Conservation (phyloP, 1,284 basidiomycete genomes). For the Cryptococcus sp. region DNA sequence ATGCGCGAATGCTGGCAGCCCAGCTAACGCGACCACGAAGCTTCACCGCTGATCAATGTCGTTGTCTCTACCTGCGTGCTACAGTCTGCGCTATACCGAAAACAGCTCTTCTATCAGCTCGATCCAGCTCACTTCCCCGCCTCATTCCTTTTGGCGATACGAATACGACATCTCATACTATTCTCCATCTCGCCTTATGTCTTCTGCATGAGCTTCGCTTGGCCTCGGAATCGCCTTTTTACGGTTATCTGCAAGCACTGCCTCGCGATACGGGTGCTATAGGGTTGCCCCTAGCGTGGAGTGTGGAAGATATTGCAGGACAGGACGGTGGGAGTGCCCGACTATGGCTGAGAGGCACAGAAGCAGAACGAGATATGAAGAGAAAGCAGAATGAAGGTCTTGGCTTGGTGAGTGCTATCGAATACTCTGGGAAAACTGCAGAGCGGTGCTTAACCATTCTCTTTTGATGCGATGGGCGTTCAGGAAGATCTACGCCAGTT, state of each 20-base stretch:
- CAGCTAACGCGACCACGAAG: too few species aligned
- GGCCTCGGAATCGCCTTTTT: conserved; percentile 41
- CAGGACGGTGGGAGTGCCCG: conserved; percentile 37
- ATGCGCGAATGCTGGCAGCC: too few species aligned
- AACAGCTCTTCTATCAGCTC: conserved; percentile 42
- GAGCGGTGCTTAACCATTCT: too few species aligned
- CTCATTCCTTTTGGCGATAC: background rate
- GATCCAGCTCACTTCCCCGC: conserved; percentile 30
- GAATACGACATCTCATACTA: conserved; percentile 24
- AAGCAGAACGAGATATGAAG: conserved; percentile 42
- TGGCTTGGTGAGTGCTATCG: conserved; percentile 32
- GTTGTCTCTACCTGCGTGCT: background rate
- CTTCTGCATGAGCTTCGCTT: conserved; percentile 52
- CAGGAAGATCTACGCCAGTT: conserved; percentile 40
- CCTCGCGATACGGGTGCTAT: conserved; percentile 36
- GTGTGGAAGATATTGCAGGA: conserved; percentile 18
- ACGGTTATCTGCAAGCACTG: conserved; percentile 50
- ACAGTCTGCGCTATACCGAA: conserved; percentile 52
- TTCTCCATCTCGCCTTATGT: conserved; percentile 47
- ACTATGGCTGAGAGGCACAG: conserved; percentile 44
- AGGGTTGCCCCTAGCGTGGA: conserved; percentile 51
- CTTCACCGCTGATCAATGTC: too few species aligned
- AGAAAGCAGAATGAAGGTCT: conserved; percentile 36
- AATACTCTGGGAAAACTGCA: too few species aligned
- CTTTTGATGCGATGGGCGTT: background rate